phyloP scores from a whole-genome alignment of 75 land plant genomes.

The Cunninghamia lanceolata region DNA sequence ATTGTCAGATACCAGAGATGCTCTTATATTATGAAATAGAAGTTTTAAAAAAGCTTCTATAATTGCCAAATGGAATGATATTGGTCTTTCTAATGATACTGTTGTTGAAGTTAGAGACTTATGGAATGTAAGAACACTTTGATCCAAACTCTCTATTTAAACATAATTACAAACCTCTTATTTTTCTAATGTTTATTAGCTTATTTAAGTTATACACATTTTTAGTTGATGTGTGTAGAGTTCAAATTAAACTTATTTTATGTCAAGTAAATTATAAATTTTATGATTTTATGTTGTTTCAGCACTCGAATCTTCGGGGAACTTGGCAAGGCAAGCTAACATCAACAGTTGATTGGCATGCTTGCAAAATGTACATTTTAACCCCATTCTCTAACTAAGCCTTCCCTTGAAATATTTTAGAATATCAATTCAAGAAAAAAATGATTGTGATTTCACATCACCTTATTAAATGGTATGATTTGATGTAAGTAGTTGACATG shows the following conservation, averaged over 20 bases:
- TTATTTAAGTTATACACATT: too few relatives aligned
- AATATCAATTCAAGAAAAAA: too few relatives aligned
- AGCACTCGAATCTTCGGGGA: not conserved
- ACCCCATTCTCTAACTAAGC: not conserved
- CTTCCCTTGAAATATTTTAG: too few relatives aligned
- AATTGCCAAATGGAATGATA: constrained; percentile 53
- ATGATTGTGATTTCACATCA: too few relatives aligned
- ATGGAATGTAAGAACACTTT: constrained; percentile 52
- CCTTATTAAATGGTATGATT: too few relatives aligned
- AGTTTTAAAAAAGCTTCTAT: constrained; percentile 33
- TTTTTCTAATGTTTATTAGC: not conserved
- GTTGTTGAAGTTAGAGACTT: constrained; percentile 52
- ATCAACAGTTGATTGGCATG: constrained; percentile 29
- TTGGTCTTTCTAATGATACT: constrained; percentile 40
- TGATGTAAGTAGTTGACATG: too few relatives aligned
- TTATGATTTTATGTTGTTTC: not conserved
- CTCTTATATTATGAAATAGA: constrained; percentile 62
- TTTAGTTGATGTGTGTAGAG: too few relatives aligned
- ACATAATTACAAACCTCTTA: not conserved
- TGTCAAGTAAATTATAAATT: not conserved
- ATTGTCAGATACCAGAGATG: constrained; percentile 34
- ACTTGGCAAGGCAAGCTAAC: not conserved
- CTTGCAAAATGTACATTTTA: constrained; percentile 27
- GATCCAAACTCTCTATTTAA: too few relatives aligned
- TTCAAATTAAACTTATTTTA: too few relatives aligned